Percentiles rank a stretch among this genome's conserved stretches.
Evolutionary conservation across 148 eudicot genomes (phyloP).

Genomic region (Amaranthus palmeri): DNA sequence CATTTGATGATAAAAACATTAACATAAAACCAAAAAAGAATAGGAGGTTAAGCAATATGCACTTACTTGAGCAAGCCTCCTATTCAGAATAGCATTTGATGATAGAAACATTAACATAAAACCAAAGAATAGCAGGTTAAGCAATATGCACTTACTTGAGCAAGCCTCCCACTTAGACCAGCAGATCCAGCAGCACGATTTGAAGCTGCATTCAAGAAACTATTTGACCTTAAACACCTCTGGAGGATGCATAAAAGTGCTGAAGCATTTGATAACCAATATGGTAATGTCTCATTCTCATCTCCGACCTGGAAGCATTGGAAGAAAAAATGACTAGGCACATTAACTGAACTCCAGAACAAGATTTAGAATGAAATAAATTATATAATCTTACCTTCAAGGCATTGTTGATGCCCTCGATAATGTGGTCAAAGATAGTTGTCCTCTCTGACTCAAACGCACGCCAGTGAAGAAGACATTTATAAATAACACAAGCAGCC

Average conservation of each 20-base stretch:
- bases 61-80: conserved; percentile 69
- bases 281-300: conserved; percentile 75
- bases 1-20: background rate
- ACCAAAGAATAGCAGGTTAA: background rate
- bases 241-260: conserved; percentile 90
- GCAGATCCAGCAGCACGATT: conserved; percentile 62
- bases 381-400: conserved; percentile 51
- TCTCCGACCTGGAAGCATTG: conserved; percentile 56
- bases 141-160: conserved; percentile 52
- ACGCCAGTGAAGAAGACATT: conserved; percentile 91
- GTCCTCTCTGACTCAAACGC: conserved; percentile 97
- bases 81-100: conserved; percentile 24
- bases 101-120: background rate
- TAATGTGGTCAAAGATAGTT: conserved; percentile 81
- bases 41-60: conserved; percentile 1
- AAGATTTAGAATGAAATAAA: background rate
- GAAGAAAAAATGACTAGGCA: conserved; percentile 6
- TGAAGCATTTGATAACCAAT: conserved; percentile 92
- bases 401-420: conserved; percentile 73
- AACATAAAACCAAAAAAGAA: background rate
- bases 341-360: background rate
- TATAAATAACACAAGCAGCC: conserved; percentile 89
- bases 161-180: conserved; percentile 59
- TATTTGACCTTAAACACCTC: conserved; percentile 80
- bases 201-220: conserved; percentile 65